Evolutionary conservation across 768 basidiomycete species (phyloP), one percentile per base, ranked within the genome.

Genomic region (Tylopilus cervinicoccineus): DNA sequence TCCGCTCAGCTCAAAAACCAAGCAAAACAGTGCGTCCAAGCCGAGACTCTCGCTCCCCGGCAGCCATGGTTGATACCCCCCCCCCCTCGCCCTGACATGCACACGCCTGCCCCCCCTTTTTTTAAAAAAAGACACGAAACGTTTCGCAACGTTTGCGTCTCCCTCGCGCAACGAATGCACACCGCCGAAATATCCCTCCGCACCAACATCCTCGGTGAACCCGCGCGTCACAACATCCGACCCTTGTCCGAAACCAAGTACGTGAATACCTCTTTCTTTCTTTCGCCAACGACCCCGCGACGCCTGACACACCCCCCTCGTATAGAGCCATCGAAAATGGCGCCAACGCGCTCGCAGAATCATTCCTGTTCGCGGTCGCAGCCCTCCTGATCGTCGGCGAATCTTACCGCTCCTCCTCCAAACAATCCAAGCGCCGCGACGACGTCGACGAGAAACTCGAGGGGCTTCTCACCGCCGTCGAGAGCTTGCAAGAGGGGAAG

Each of bases 321-420:
- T 6, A 12, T 53, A 89, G 88, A 50, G 90, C 90, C 0, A 86
- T 93, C 50, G 88, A 91, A 50, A 90, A 86, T 56, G 90, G 90
- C 19, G 87, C 90, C 14, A 93, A 91, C 55, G 74, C 83, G 6
- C 72, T 93, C 5, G 90, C 90, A 0, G 90, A 93, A 66, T 87
- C 87, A 0, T 93, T 93, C 55, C 76, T 93, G 4, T 93, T 93
- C 60, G 61, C 71, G 17, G 90, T 93, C 2, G 89, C 90, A 0
- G 83, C 84, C 2, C 66, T 66, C 0, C 72, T 93, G 6, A 91
- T 93, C 48, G 50, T 91, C 11, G 84, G 83, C 2, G 90, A 93
- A 64, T 72, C 83, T 20, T 93, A 79, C 76, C 84, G 90, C 1
- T 76, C 79, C 1, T 84, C 86, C 0, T 74, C 86, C 17, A 87